phyloP scores from a whole-genome alignment of 331 rosid species.

The Pyrus hybrid region DNA sequence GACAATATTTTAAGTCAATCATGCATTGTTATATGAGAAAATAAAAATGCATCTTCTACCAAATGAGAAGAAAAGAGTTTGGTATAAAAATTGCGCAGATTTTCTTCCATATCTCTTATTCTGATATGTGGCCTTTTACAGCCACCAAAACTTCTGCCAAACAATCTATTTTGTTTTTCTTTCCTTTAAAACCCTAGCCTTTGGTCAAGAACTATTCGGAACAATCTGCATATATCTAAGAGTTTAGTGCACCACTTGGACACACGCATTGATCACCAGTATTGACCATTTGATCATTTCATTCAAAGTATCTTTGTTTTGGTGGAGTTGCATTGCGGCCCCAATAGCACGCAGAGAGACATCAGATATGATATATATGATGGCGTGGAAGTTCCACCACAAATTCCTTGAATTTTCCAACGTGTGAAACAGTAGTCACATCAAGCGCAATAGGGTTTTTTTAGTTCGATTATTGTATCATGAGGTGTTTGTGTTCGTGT shows the following conservation, averaged over 20 bases:
- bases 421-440: constrained; percentile 7
- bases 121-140: no score
- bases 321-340: constrained; percentile 8
- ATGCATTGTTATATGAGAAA: no score
- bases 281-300: constrained; percentile 17
- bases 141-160: background rate
- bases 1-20: no score
- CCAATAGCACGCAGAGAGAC: background rate
- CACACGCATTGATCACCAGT: constrained; percentile 15
- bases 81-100: no score
- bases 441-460: background rate
- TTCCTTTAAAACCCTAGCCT: background rate
- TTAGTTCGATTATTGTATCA: background rate
- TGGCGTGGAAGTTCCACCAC: constrained; percentile 24
- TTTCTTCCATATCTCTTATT: no score
- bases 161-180: background rate
- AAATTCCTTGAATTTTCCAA: background rate
- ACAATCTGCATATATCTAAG: background rate
- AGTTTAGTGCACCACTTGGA: constrained; percentile 22
- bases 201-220: background rate
- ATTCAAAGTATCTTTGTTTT: background rate
- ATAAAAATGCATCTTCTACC: no score
- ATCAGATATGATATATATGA: background rate
- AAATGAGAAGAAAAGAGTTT: no score
- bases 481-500: background rate